Evolutionary conservation across 192 early-diverging fungal genomes (phyloP).

Genomic region (Thamnidium elegans): DNA sequence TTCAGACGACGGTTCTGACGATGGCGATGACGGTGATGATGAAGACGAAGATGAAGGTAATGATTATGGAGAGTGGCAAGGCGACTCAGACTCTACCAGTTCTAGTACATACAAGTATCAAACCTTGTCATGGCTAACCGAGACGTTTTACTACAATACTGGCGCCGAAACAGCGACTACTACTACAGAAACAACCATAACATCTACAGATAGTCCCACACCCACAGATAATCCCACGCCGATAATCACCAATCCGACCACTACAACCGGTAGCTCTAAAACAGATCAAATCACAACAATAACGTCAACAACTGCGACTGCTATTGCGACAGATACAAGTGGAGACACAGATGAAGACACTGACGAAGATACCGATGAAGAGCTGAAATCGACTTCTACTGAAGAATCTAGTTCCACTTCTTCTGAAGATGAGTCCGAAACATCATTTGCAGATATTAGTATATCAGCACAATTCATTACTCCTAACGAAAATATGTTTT

Average conservation of each 20-base stretch:
- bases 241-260: background rate
- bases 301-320: too few relatives aligned
- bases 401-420: too few relatives aligned
- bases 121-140: conserved; percentile 25
- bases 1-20: background rate
- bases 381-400: too few relatives aligned
- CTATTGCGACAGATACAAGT: too few relatives aligned
- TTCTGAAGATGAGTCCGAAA: too few relatives aligned
- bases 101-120: conserved; percentile 23
- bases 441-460: too few relatives aligned
- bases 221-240: too few relatives aligned
- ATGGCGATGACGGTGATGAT: background rate
- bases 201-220: background rate
- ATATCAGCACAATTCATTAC: too few relatives aligned
- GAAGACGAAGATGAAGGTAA: background rate
- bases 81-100: background rate
- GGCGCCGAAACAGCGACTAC: background rate
- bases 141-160: conserved; percentile 19
- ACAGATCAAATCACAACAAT: background rate
- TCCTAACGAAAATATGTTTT: too few relatives aligned
- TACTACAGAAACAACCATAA: background rate
- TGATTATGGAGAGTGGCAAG: too few relatives aligned
- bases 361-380: too few relatives aligned
- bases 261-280: background rate
- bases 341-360: too few relatives aligned